Percentiles rank a stretch among this genome's conserved stretches.
These are phyloP conservation scores for Eucalyptus pumila DNA, from an alignment of 345 rosid species.

Conservation along the genomic window DNA sequence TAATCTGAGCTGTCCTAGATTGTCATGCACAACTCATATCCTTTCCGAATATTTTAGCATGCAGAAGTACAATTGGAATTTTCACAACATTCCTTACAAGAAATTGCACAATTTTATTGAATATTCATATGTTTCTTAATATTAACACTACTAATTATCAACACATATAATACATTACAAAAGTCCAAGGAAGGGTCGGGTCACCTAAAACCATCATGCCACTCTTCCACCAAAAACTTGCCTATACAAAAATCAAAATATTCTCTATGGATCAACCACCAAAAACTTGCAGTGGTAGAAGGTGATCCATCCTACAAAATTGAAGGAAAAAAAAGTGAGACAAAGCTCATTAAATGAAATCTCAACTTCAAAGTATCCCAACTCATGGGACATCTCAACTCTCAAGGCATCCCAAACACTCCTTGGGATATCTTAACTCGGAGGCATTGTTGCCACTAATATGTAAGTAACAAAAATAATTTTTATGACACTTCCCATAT, in stretches of 20 bases:
- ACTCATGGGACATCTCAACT: not conserved
- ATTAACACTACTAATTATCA: not conserved
- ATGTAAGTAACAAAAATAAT: accelerated
- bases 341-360: not conserved
- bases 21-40: not conserved
- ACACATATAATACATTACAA: no score
- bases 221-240: not conserved
- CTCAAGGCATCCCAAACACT: not conserved
- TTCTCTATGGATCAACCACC: not conserved
- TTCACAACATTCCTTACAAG: not conserved
- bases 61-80: not conserved
- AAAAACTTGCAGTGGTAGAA: not conserved
- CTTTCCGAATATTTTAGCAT: not conserved
- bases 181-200: not conserved
- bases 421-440: not conserved
- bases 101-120: no score
- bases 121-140: not conserved
- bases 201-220: not conserved
- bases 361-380: not conserved
- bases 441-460: not conserved
- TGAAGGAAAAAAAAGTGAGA: not conserved
- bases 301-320: not conserved
- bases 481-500: not conserved
- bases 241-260: not conserved
- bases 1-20: not conserved